Conservation (phyloP, 2,329 filamentous ascomycete species). For the Triangularia setosa region DNA sequence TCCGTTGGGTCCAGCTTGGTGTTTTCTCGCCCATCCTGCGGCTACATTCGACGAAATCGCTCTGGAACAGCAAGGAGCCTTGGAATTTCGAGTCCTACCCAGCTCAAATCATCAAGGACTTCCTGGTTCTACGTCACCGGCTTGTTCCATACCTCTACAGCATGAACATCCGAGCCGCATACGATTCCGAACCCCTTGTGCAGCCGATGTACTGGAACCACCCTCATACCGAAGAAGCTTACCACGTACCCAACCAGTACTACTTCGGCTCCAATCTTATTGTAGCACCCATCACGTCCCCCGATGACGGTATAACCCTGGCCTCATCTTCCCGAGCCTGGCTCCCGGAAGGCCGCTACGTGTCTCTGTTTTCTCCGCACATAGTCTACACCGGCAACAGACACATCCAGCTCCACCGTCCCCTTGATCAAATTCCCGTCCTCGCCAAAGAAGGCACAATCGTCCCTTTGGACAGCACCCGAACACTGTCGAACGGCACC, state of each 20-base stretch:
- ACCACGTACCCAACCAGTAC: slow-evolving; percentile 54
- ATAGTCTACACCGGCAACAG: slow-evolving; percentile 55
- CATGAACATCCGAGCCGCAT: slow-evolving; percentile 47
- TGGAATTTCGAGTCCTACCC: slow-evolving; percentile 52
- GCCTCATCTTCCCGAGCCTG: slow-evolving; percentile 49
- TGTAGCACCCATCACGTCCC: slow-evolving; percentile 53
- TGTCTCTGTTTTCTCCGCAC: slow-evolving; percentile 55
- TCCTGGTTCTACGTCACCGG: slow-evolving; percentile 52
- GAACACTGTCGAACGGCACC: slow-evolving; percentile 43
- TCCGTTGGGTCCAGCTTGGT: slow-evolving; percentile 60
- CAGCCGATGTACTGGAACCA: slow-evolving; percentile 62
- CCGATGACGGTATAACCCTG: slow-evolving; percentile 43
- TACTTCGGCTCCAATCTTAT: slow-evolving; percentile 55
- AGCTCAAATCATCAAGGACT: slow-evolving; percentile 43
- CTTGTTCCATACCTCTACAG: slow-evolving; percentile 59
- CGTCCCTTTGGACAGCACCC: slow-evolving; percentile 48
- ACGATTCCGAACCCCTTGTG: slow-evolving; percentile 48
- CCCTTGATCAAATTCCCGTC: slow-evolving; percentile 48
- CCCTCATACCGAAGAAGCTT: slow-evolving; percentile 49
- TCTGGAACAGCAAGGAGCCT: slow-evolving; percentile 59
- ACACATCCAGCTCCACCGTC: slow-evolving; percentile 48
- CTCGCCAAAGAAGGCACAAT: slow-evolving; percentile 55
- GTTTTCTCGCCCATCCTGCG: slow-evolving; percentile 59
- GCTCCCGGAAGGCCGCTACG: slow-evolving; percentile 51
- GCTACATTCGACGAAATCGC: slow-evolving; percentile 55